phyloP scores from a whole-genome alignment of 2,329 filamentous ascomycete species.

The Nannizziopsis barbatae region DNA sequence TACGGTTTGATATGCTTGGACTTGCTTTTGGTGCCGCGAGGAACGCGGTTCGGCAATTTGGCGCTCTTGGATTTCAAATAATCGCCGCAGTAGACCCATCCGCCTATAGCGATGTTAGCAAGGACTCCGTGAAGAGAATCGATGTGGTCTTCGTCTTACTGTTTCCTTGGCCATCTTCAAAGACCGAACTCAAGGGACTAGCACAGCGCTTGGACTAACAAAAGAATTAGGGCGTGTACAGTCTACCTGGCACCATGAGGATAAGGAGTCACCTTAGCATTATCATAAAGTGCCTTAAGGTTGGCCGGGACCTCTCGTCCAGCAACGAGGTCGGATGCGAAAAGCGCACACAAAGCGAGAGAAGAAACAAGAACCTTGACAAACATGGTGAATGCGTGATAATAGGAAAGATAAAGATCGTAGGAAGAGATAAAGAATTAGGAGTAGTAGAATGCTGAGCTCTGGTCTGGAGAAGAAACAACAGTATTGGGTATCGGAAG shows the following conservation, averaged over 20 bases:
- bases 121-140: background rate
- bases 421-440: no score
- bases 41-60: no score
- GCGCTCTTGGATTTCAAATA: constrained; percentile 6
- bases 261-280: background rate
- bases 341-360: background rate
- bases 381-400: no score
- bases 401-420: no score
- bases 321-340: background rate
- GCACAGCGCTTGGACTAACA: no score
- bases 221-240: no score
- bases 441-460: no score
- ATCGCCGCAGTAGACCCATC: constrained; percentile 15
- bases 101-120: background rate
- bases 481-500: no score
- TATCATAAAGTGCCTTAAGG: constrained; percentile 14
- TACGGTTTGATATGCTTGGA: no score
- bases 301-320: constrained; percentile 11
- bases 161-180: constrained; percentile 13
- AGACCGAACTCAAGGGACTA: constrained; percentile 8
- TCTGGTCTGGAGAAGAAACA: no score
- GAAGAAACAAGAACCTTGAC: background rate
- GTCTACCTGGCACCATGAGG: no score
- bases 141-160: background rate
- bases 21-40: no score